phyloP scores from a whole-genome alignment of 805 yeast species.

The Wickerhamomyces subpelliculosus region DNA sequence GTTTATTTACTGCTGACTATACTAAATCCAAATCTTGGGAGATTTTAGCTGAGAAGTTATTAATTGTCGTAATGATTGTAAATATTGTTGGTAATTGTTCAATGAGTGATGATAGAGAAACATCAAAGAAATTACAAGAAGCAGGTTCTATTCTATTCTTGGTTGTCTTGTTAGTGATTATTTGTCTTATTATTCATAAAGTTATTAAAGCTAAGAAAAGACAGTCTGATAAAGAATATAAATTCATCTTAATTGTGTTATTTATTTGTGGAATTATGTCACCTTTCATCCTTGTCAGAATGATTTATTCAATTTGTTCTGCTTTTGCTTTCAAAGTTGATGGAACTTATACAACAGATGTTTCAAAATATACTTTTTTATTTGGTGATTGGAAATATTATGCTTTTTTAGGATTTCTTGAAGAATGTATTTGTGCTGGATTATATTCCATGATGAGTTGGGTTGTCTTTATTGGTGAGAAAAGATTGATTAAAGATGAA shows the following conservation, averaged over 20 bases:
- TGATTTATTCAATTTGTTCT: not conserved
- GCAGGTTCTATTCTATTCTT: not conserved
- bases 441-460: not conserved
- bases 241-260: too few relatives aligned
- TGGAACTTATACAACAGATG: slow-evolving; percentile 2
- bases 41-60: not conserved
- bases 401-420: not conserved
- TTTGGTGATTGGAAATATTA: not conserved
- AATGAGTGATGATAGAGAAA: not conserved
- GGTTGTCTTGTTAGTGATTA: not conserved
- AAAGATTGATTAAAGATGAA: too few relatives aligned
- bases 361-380: not conserved
- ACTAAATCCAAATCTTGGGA: not conserved
- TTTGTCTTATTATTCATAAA: not conserved
- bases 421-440: not conserved
- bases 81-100: not conserved
- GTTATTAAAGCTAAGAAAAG: not conserved
- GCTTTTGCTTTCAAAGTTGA: slow-evolving; percentile 17
- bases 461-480: too few relatives aligned
- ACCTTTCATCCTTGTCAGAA: slow-evolving; percentile 1
- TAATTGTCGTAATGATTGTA: not conserved
- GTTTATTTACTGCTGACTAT: too few relatives aligned
- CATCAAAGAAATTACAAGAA: not conserved
- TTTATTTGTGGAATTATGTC: slow-evolving; percentile 20
- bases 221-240: too few relatives aligned